Percentiles rank a stretch among this genome's conserved stretches.
Evolutionary conservation across 2,329 filamentous ascomycete genomes (phyloP).

Genomic region (Ophiostoma ips): DNA sequence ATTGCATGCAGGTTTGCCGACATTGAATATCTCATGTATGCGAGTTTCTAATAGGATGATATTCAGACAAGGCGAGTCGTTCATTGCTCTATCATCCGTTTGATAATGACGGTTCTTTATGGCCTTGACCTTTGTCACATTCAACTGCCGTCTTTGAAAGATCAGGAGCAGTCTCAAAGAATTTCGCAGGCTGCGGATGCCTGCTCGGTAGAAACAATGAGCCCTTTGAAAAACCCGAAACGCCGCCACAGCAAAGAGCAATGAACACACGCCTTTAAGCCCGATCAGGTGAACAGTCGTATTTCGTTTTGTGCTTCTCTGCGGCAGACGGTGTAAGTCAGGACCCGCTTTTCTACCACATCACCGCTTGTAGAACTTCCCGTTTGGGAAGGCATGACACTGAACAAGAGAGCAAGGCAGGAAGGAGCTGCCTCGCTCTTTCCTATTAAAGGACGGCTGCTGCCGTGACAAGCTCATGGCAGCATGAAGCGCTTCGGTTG

Average conservation of each 20-base stretch:
- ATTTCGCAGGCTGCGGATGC: too few species aligned
- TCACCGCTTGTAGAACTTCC: background rate
- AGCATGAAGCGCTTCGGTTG: background rate
- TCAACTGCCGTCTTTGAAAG: too few species aligned
- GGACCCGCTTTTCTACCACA: slow-evolving; percentile 1
- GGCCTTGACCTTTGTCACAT: too few species aligned
- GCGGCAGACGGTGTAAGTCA: slow-evolving; percentile 1
- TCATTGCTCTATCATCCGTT: too few species aligned
- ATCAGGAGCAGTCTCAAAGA: too few species aligned
- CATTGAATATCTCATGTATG: too few species aligned
- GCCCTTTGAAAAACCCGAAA: background rate
- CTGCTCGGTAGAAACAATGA: background rate
- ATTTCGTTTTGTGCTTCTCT: background rate
- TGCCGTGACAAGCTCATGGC: background rate
- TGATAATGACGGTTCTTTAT: too few species aligned
- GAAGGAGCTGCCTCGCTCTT: background rate
- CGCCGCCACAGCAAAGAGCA: too few species aligned
- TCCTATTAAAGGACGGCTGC: background rate
- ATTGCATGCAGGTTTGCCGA: background rate
- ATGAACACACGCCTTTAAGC: too few species aligned
- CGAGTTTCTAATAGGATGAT: too few species aligned
- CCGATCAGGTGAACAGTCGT: background rate
- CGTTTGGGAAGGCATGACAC: slow-evolving; percentile 4
- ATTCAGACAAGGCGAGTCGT: too few species aligned
- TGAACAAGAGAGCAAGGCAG: background rate